phyloP scores from a whole-genome alignment of 2,329 filamentous ascomycete species.

The Rutstroemia sp. region DNA sequence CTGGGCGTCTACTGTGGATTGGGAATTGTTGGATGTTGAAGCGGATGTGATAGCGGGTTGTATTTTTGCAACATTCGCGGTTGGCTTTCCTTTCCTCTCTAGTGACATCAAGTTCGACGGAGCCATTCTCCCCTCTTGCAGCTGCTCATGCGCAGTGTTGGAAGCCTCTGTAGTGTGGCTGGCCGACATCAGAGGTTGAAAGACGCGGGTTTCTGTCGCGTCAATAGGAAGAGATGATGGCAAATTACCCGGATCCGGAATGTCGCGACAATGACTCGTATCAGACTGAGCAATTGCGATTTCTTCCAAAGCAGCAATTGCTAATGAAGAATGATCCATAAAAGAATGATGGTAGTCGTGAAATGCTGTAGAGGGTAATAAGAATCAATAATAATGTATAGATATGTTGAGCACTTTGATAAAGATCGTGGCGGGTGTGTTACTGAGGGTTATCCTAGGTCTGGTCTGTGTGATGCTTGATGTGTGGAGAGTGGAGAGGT shows the following conservation, averaged over 20 bases:
- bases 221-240: conserved; percentile 13
- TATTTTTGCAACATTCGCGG: not conserved
- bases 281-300: conserved; percentile 16
- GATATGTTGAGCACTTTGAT: not conserved
- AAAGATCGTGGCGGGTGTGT: not conserved
- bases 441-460: not conserved
- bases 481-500: no score
- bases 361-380: not conserved
- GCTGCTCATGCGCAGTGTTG: conserved; percentile 7
- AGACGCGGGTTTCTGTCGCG: conserved; percentile 21
- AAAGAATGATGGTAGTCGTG: not conserved
- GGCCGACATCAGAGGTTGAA: conserved; percentile 16
- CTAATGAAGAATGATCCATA: conserved; percentile 25
- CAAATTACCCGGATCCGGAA: conserved; percentile 13
- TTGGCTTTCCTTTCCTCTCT: not conserved
- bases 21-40: conserved; percentile 36
- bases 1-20: conserved; percentile 36
- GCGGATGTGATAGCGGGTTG: conserved; percentile 5
- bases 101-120: conserved; percentile 3
- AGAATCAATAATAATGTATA: not conserved
- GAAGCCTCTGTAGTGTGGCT: conserved; percentile 18
- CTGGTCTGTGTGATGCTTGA: not conserved
- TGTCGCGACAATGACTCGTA: conserved; percentile 1
- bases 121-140: not conserved
- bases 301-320: conserved; percentile 24